Evolutionary conservation across 1,284 basidiomycete species (phyloP).

Genomic region (Cystobasidium slooffiae): DNA sequence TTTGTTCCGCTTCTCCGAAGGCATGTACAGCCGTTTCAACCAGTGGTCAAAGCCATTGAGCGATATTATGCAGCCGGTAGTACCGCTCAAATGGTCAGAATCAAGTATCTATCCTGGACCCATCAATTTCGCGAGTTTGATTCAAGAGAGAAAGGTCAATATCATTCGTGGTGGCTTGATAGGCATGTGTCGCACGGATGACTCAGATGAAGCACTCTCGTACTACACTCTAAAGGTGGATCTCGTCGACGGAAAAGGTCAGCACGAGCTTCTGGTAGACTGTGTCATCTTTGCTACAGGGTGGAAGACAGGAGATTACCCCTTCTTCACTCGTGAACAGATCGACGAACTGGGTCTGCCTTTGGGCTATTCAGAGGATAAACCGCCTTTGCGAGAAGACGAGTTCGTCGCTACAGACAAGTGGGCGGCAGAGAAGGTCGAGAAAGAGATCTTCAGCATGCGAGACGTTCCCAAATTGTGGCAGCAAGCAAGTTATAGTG

Average conservation of each 20-base stretch:
- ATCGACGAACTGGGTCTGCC: slow-evolving; percentile 47
- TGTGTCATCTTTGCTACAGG: slow-evolving; percentile 50
- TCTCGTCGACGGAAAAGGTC: not conserved
- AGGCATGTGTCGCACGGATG: slow-evolving; percentile 29
- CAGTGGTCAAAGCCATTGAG: slow-evolving; percentile 42
- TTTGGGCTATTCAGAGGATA: slow-evolving; percentile 25
- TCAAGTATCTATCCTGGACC: slow-evolving; percentile 46
- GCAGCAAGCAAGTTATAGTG: slow-evolving; percentile 36
- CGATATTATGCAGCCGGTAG: slow-evolving; percentile 40
- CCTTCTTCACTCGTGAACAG: slow-evolving; percentile 46
- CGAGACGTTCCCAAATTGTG: slow-evolving; percentile 42
- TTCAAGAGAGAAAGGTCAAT: slow-evolving; percentile 46
- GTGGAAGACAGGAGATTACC: slow-evolving; percentile 49
- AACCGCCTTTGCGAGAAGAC: slow-evolving; percentile 43
- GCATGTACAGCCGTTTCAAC: slow-evolving; percentile 9
- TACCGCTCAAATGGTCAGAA: slow-evolving; percentile 46
- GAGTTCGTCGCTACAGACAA: slow-evolving; percentile 42
- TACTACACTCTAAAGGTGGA: slow-evolving; percentile 10
- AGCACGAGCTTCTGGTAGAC: slow-evolving; percentile 32
- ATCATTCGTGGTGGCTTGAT: slow-evolving; percentile 46
- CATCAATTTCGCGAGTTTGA: slow-evolving; percentile 42
- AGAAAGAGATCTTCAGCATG: slow-evolving; percentile 41
- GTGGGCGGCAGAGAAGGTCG: slow-evolving; percentile 23
- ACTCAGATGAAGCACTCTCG: slow-evolving; percentile 8
- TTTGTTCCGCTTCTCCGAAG: slow-evolving; percentile 26